Base-by-base conservation (phyloP, 2,329 filamentous ascomycete species). In the Claviceps purpurea region DNA sequence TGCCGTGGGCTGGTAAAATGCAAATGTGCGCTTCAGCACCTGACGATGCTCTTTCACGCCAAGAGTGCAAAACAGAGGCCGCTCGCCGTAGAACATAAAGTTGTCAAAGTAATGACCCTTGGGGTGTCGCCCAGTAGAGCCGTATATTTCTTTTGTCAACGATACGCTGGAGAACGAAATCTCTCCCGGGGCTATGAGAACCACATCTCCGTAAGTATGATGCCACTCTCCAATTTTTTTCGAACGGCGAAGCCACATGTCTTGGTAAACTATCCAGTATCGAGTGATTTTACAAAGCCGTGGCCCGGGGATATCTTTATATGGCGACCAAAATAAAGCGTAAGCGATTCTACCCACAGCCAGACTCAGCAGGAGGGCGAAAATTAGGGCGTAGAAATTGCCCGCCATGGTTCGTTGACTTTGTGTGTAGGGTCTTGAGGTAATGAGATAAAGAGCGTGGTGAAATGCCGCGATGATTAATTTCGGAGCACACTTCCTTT, bases 31-130 rank as follows among this genome's bases (percentile, higher is more conserved):
- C 37, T 50, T 50, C 38, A 50, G 43, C 48, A 47, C 39, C 20
- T 53, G 47, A 18, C 52, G 52, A 38, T 53, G 52, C 10, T 50
- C 52, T n/a, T 34, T 47, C n/a, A 50, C 47, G 20, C 20, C 48
- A 10, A 50, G 42, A 8, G 43, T 47, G 18, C 42, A 50, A n/a
- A 53, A 53, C 13, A 50, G 43, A 13, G 52, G 52, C 20, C 52
- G 47, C 18, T 53, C 38, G 16, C 48, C 47, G 13, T 50, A 53
- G 18, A 47, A 50, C 43, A 50, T 10, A 16, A 53, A 53, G n/a
- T 50, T 47, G 37, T 47, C 26, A 38, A 50, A 53, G 43, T 53
- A 53, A n/a, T 39, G 30, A 38, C 52, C 50, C 24, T 53, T 53
- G 38, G 52, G 48, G 10, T 53, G 52, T 7, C 52, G 52, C 2